Conservation (phyloP, 192 early-diverging fungal genomes). For the Entomortierella lignicola region DNA sequence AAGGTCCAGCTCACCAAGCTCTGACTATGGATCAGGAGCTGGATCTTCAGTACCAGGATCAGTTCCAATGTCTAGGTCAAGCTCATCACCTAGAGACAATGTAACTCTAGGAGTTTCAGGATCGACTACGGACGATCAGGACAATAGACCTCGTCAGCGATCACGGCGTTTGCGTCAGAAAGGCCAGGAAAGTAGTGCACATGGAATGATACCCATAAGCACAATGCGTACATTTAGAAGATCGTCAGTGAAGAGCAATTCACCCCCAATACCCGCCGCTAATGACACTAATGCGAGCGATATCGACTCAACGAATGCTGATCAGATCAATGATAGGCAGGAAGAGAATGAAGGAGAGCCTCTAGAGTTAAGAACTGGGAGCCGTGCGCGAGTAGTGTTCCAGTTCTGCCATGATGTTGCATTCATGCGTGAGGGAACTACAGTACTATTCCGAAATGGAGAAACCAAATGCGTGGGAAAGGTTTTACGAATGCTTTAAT, state of each 20-base stretch:
- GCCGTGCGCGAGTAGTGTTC: slow-evolving; percentile 63
- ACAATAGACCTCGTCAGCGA: not conserved
- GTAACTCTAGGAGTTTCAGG: not conserved
- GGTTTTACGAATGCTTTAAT: slow-evolving; percentile 57
- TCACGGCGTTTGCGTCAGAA: not conserved
- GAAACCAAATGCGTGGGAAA: slow-evolving; percentile 77
- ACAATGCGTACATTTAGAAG: slow-evolving; percentile 41
- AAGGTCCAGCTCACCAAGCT: slow-evolving; percentile 36
- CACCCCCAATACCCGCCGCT: not conserved
- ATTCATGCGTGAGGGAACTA: slow-evolving; percentile 66
- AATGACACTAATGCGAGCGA: not conserved
- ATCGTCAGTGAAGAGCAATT: slow-evolving; percentile 4
- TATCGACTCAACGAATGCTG: not conserved
- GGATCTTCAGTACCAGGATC: slow-evolving; percentile 40
- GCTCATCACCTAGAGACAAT: slow-evolving; percentile 17
- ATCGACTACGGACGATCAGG: not conserved
- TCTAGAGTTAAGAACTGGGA: slow-evolving; percentile 54
- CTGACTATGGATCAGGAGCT: slow-evolving; percentile 49
- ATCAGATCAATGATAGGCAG: not conserved
- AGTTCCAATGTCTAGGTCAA: slow-evolving; percentile 29
- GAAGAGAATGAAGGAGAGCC: slow-evolving; percentile 7
- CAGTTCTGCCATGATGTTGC: slow-evolving; percentile 72
- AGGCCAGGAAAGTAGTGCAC: not conserved
- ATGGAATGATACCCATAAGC: slow-evolving; percentile 41
- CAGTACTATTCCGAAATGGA: slow-evolving; percentile 72